A percentile compares a stretch with the other conserved stretches of the same genome.
These are phyloP conservation scores for Backusella morwellensis DNA, from an alignment of 192 early-diverging fungal genomes.

Conservation along the genomic window DNA sequence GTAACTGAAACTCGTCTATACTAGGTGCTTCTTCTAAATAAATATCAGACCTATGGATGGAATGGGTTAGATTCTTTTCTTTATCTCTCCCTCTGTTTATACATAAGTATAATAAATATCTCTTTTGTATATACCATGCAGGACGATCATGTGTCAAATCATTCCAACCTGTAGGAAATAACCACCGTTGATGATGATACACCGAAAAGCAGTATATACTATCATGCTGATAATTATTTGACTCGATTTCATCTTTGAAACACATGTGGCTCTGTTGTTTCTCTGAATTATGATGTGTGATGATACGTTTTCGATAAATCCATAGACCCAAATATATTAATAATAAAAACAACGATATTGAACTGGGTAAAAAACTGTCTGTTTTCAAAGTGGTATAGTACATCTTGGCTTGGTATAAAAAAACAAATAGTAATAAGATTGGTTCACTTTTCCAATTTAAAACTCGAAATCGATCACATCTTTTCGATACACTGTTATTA, in stretches of 20 bases:
- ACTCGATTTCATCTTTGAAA: background rate
- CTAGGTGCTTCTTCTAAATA: background rate
- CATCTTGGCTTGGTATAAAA: background rate
- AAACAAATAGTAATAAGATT: background rate
- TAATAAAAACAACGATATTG: background rate
- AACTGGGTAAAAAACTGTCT: background rate
- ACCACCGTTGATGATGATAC: background rate
- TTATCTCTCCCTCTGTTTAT: background rate
- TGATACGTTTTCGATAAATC: background rate
- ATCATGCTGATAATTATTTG: background rate
- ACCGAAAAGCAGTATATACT: background rate
- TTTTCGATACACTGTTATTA: background rate
- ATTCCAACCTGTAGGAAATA: constrained; percentile 6
- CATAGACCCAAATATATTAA: background rate
- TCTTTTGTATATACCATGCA: background rate
- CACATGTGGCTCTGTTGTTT: background rate
- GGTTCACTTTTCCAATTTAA: background rate
- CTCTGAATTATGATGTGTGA: background rate
- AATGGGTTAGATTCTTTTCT: background rate
- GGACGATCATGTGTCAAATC: constrained; percentile 5
- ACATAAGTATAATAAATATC: background rate
- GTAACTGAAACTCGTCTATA: background rate
- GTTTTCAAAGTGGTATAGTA: background rate
- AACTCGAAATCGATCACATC: background rate
- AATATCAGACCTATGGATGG: background rate